phyloP scores from a whole-genome alignment of 805 yeast genomes.

The Suhomyces sp. region DNA sequence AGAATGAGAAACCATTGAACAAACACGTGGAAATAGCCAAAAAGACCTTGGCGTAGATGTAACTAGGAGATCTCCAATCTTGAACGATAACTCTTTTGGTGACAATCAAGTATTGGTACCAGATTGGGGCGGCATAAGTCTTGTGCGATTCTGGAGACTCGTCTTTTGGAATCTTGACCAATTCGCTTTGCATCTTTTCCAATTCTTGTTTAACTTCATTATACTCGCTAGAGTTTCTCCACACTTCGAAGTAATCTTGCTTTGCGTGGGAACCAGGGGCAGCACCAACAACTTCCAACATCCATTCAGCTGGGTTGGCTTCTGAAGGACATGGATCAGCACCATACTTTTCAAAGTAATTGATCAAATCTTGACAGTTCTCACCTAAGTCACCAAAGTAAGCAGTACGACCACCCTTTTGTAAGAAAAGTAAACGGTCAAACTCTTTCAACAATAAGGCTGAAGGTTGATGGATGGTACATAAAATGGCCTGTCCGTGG shows the following conservation, averaged over 20 bases:
- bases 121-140: conserved; percentile 28
- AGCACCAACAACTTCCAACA: conserved; percentile 82
- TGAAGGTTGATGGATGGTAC: conserved; percentile 83
- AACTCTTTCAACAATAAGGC: conserved; percentile 75
- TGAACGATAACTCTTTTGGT: conserved; percentile 36
- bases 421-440: conserved; percentile 61
- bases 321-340: conserved; percentile 37
- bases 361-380: conserved; percentile 24
- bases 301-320: conserved; percentile 66
- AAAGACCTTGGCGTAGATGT: conserved; percentile 55
- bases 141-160: conserved; percentile 18
- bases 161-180: conserved; percentile 26
- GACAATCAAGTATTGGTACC: conserved; percentile 23
- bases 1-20: conserved; percentile 72
- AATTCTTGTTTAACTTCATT: conserved; percentile 58
- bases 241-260: conserved; percentile 71
- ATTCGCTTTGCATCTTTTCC: conserved; percentile 60
- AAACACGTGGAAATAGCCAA: conserved; percentile 54
- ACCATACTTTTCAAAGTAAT: conserved; percentile 37
- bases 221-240: conserved; percentile 70
- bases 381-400: conserved; percentile 39
- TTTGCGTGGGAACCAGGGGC: conserved; percentile 76
- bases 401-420: conserved; percentile 50
- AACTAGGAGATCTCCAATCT: conserved; percentile 31
- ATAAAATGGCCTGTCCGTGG: conserved; percentile 41